Base-by-base conservation (phyloP, 768 basidiomycete genomes). In the Plicaturopsis crispa region DNA sequence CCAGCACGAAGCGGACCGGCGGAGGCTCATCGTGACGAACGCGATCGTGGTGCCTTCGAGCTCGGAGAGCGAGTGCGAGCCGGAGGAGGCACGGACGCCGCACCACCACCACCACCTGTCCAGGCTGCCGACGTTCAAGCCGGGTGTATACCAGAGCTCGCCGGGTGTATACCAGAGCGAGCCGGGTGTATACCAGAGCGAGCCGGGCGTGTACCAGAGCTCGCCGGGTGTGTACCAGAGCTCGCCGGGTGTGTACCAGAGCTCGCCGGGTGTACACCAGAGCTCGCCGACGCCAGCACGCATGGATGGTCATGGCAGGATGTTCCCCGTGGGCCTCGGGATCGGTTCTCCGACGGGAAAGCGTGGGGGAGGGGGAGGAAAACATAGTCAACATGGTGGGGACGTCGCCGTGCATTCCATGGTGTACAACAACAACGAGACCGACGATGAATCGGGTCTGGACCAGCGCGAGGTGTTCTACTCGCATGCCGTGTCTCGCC, bases 1-100 rank as follows among this genome's bases (percentile, higher is more conserved):
- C 21, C 62, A 55, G 11, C 65, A 63, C 45, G 67, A 72, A 37
- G 37, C 44, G n/a, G 60, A 60, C 33, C 51, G 53, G 31, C 52
- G 55, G 24, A 69, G 62, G 30, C 52, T 73, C 13, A 65, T 64
- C 8, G 66, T 73, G 18, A 59, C 67, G 5, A 72, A 72, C 40
- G 63, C 65, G 1, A 63, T 65, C 31, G 59, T 66, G 8, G 48
- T 62, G n/a, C 52, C 63, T 3, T 66, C 70, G 6, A 59, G 67
- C 33, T 68, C 67, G 3, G 70, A 66, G 19, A 60, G 61, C 33
- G 67, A 67, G 12, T 43, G 35, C 5, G 62, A 31, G 24, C 23
- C 31, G 14, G 23, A 17, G 16, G 28, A n/a, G 21, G 24, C 30
- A 24, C 8, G 26, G 14, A 28, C 8, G 8, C 14, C 14, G 14